Evolutionary conservation across 202 grass and related monocot species (phyloP).

Genomic region (Thinopyrum obtusiflorum): DNA sequence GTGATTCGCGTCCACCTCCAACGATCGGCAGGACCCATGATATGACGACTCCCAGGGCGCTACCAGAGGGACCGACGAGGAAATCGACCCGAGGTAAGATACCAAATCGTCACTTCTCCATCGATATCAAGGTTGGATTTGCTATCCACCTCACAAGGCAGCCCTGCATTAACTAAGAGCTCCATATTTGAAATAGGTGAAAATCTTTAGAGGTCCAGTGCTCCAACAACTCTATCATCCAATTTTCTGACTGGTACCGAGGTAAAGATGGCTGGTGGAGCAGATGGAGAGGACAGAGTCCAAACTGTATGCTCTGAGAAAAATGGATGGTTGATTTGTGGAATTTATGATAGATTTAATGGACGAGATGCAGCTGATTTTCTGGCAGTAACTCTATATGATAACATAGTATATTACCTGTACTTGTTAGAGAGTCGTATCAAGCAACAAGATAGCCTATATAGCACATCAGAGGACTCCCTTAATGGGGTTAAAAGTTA

Average conservation of each 20-base stretch:
- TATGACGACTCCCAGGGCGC: too few species aligned
- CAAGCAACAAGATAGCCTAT: constrained; percentile 51
- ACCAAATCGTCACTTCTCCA: constrained; percentile 75
- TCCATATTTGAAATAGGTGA: constrained; percentile 62
- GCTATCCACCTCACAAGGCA: constrained; percentile 48
- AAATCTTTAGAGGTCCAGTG: constrained; percentile 59
- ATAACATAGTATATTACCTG: constrained; percentile 83
- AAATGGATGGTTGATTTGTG: constrained; percentile 97
- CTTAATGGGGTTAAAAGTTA: constrained; percentile 9
- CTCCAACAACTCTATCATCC: constrained; percentile 58
- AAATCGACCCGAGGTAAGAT: too few species aligned
- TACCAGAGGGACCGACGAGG: too few species aligned
- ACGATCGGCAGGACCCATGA: too few species aligned
- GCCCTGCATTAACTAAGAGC: constrained; percentile 42
- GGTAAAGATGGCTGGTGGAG: constrained; percentile 87
- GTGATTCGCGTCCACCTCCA: too few species aligned
- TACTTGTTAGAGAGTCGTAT: constrained; percentile 72
- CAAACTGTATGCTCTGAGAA: constrained; percentile 99
- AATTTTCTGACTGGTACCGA: constrained; percentile 83
- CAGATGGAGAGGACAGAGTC: constrained; percentile 96
- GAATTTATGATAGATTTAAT: constrained; percentile 98
- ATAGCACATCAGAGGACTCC: constrained; percentile 20
- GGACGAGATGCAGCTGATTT: constrained; percentile 99
- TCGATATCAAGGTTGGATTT: constrained; percentile 85
- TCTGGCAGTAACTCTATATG: constrained; percentile 88